A percentile compares a stretch with the other conserved stretches of the same genome.
phyloP scores from a whole-genome alignment of 202 grass and related monocot genomes.

The Zoysia matrella region DNA sequence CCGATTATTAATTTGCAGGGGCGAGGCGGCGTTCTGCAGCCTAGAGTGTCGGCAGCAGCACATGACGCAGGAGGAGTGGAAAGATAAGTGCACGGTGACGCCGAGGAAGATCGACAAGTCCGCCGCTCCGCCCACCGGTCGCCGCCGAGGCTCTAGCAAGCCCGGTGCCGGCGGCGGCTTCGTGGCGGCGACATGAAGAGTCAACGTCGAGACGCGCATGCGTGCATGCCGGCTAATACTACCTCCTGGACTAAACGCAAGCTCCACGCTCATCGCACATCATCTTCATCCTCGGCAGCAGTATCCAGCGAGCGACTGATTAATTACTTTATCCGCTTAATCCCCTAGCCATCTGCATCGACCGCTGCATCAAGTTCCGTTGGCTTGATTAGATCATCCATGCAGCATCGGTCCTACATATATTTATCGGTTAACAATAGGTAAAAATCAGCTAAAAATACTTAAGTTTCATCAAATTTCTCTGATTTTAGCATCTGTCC shows the following conservation, averaged over 20 bases:
- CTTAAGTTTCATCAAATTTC: too few relatives aligned
- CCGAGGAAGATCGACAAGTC: slow-evolving; percentile 31
- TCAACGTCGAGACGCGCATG: neutral
- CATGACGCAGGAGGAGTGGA: slow-evolving; percentile 83
- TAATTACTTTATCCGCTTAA: neutral
- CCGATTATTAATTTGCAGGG: too few relatives aligned
- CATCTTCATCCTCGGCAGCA: neutral
- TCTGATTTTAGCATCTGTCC: too few relatives aligned
- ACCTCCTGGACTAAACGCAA: neutral
- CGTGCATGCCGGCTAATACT: neutral
- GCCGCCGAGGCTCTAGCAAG: slow-evolving; percentile 55
- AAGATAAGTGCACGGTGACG: slow-evolving; percentile 69
- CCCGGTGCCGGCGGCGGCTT: slow-evolving; percentile 48
- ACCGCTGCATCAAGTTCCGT: neutral
- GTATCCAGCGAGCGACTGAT: neutral
- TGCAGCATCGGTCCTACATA: neutral
- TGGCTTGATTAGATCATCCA: neutral
- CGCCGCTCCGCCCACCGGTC: neutral
- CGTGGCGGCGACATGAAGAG: slow-evolving; percentile 67
- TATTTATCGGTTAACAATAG: too few relatives aligned
- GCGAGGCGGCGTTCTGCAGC: too few relatives aligned
- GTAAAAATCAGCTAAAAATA: too few relatives aligned
- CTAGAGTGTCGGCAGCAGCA: slow-evolving; percentile 13
- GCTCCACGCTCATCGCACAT: neutral
- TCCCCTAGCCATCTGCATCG: neutral